Percentiles rank a stretch among this genome's conserved stretches.
phyloP scores from a whole-genome alignment of 257 asterid species.

The Solanum sejunctum region DNA sequence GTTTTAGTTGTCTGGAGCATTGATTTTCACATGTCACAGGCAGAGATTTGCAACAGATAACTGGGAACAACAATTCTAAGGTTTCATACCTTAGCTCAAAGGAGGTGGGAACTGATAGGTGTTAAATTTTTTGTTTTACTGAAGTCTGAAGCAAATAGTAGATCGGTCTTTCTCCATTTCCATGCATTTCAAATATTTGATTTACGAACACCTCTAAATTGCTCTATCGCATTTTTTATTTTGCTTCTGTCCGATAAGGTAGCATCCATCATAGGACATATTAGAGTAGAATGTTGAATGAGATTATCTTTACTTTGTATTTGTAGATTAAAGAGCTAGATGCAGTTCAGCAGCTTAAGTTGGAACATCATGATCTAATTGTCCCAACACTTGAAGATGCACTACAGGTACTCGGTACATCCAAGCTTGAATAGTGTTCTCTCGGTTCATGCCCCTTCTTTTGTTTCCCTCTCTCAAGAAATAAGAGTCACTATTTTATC shows the following conservation, averaged over 20 bases:
- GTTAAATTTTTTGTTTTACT: neutral
- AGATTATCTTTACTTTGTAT: constrained; percentile 18
- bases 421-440: neutral
- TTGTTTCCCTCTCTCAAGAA: neutral
- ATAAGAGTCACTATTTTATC: neutral
- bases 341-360: constrained; percentile 28
- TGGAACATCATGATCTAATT: constrained; percentile 37
- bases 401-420: constrained; percentile 33
- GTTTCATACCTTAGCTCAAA: constrained; percentile 63
- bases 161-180: neutral
- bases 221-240: neutral
- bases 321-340: constrained; percentile 61
- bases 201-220: neutral
- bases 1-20: constrained; percentile 25
- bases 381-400: constrained; percentile 82
- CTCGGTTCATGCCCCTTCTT: neutral
- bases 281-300: constrained; percentile 2
- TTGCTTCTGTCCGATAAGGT: neutral
- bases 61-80: constrained; percentile 64
- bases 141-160: neutral
- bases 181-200: neutral
- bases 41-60: constrained; percentile 91
- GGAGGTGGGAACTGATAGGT: constrained; percentile 44
- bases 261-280: neutral
- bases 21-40: constrained; percentile 83